These are phyloP conservation scores for Leishmania tarentolae DNA, from an alignment of 208 protist genomes.

Conservation along the genomic window DNA sequence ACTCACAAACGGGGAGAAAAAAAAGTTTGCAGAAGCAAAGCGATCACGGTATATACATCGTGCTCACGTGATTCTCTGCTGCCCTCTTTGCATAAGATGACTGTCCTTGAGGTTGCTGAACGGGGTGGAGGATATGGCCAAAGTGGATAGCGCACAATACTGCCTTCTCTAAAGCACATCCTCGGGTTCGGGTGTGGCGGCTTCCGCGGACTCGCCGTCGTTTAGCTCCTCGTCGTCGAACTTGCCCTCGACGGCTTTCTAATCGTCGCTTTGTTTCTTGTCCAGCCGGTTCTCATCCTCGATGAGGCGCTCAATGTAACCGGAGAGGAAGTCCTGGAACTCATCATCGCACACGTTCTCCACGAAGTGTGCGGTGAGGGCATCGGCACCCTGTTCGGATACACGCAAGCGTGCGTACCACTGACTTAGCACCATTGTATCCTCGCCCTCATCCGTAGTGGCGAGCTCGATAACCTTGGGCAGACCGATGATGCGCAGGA, in stretches of 20 bases:
- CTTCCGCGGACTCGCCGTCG: slow-evolving; percentile 1
- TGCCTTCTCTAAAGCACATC: slow-evolving; percentile 8
- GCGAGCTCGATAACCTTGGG: slow-evolving; percentile 74
- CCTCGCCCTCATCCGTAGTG: slow-evolving; percentile 46
- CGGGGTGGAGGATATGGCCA: neutral
- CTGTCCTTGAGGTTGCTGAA: neutral
- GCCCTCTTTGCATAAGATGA: neutral
- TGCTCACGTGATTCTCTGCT: neutral
- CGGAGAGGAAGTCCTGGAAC: slow-evolving; percentile 43
- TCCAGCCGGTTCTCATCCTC: slow-evolving; percentile 60
- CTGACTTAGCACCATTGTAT: slow-evolving; percentile 64
- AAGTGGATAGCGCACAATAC: neutral
- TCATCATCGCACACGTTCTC: slow-evolving; percentile 52
- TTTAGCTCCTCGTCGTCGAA: slow-evolving; percentile 8
- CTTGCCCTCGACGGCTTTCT: slow-evolving; percentile 16
- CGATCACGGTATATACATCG: slow-evolving; percentile 12
- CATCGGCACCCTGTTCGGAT: slow-evolving; percentile 37
- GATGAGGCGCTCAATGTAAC: slow-evolving; percentile 53
- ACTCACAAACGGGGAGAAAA: neutral
- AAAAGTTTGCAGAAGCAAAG: neutral
- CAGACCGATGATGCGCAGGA: slow-evolving; percentile 57
- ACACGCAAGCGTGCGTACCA: slow-evolving; percentile 65
- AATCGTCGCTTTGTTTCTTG: slow-evolving; percentile 33
- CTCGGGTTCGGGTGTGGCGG: slow-evolving; percentile 8
- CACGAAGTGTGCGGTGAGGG: slow-evolving; percentile 59